These are phyloP conservation scores for Saccharomycopsis microspora DNA, from an alignment of 805 yeast species.

Conservation along the genomic window DNA sequence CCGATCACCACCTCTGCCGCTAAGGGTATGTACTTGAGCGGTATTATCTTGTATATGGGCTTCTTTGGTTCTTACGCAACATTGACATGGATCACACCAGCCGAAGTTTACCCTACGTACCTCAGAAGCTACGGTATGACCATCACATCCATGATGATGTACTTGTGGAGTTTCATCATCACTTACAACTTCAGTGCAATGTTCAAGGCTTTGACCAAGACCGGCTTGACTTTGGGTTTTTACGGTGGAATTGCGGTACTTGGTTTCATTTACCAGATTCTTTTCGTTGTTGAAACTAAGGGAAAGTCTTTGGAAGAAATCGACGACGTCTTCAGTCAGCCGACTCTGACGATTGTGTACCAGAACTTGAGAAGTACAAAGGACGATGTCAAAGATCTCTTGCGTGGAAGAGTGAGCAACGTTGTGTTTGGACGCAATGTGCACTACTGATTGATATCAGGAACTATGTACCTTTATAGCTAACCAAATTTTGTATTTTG, in stretches of 20 bases:
- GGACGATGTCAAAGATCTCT: background rate
- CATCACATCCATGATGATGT: constrained; percentile 40
- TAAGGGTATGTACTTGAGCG: constrained; percentile 51
- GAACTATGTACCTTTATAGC: background rate
- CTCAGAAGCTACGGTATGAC: constrained; percentile 60
- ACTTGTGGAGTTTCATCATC: constrained; percentile 52
- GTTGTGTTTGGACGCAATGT: background rate
- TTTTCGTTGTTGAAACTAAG: constrained; percentile 64
- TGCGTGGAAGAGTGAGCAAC: background rate
- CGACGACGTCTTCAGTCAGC: constrained; percentile 46
- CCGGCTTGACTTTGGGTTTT: constrained; percentile 58
- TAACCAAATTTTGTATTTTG: no score
- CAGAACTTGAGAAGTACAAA: constrained; percentile 18
- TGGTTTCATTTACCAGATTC: constrained; percentile 40
- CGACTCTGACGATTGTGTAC: constrained; percentile 27
- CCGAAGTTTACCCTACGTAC: constrained; percentile 49
- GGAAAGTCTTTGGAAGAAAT: constrained; percentile 63
- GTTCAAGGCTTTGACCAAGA: constrained; percentile 45
- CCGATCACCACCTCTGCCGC: constrained; percentile 30
- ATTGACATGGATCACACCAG: constrained; percentile 58
- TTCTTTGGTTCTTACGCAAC: constrained; percentile 60
- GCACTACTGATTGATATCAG: background rate
- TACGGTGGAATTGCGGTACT: constrained; percentile 56
- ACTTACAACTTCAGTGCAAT: constrained; percentile 52
- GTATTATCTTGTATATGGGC: constrained; percentile 51